These are phyloP conservation scores for Aspergillus sp. DNA, from an alignment of 2,329 filamentous ascomycete genomes.

Conservation along the genomic window DNA sequence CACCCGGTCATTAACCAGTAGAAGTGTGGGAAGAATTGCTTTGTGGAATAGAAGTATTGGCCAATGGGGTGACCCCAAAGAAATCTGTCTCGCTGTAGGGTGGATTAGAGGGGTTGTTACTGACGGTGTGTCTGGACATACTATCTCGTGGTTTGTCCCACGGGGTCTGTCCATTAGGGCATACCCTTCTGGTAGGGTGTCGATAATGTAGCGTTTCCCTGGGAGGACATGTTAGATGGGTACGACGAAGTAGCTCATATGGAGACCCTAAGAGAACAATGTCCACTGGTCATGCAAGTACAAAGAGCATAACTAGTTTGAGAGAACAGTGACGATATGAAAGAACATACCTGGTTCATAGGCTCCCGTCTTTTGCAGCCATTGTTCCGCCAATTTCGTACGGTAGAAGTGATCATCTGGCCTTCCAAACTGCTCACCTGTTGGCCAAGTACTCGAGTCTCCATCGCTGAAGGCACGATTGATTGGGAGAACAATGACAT, in stretches of 20 bases:
- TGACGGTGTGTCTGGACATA: constrained; percentile 20
- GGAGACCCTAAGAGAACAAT: neutral
- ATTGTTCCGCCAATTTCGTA: constrained; percentile 47
- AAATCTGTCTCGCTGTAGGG: constrained; percentile 50
- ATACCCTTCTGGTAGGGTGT: constrained; percentile 56
- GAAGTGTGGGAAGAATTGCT: constrained; percentile 58
- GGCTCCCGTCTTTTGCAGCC: constrained; percentile 47
- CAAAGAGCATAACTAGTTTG: neutral
- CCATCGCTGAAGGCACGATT: constrained; percentile 41
- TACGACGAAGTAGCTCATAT: neutral
- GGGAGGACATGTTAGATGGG: neutral
- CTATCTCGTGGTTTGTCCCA: constrained; percentile 31
- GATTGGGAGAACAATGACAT: constrained; percentile 31
- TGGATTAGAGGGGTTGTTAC: neutral
- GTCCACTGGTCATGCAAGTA: neutral
- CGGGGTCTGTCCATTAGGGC: constrained; percentile 51
- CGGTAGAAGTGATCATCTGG: constrained; percentile 47
- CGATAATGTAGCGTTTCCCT: constrained; percentile 51
- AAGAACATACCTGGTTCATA: constrained; percentile 33
- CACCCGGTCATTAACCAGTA: constrained; percentile 53
- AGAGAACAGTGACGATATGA: neutral
- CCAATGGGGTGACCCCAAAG: constrained; percentile 57
- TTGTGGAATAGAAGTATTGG: constrained; percentile 53
- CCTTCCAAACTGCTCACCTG: constrained; percentile 29
- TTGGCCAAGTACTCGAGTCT: constrained; percentile 35